These are phyloP conservation scores for Paraphoma chrysanthemicola DNA, from an alignment of 2,329 filamentous ascomycete species.

Conservation along the genomic window DNA sequence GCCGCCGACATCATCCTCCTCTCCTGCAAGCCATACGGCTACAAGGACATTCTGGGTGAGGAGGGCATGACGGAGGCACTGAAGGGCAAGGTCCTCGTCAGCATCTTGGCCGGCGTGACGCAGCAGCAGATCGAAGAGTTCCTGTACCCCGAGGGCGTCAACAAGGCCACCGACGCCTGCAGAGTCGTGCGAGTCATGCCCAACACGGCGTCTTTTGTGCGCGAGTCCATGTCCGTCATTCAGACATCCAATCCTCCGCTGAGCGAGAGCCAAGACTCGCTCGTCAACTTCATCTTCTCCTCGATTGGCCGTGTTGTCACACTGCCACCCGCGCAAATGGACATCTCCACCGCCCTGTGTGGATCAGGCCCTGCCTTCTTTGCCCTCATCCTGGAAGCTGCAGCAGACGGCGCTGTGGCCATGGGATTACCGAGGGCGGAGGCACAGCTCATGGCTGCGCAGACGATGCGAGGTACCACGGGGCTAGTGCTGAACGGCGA, in stretches of 20 bases:
- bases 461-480: conserved; percentile 78
- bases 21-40: conserved; percentile 81
- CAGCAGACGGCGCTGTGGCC: conserved; percentile 78
- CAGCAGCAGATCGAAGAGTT: conserved; percentile 70
- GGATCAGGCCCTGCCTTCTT: conserved; percentile 80
- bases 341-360: conserved; percentile 75
- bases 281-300: conserved; percentile 80
- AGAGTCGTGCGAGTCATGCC: conserved; percentile 81
- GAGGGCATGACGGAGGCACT: conserved; percentile 76
- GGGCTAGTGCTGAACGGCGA: conserved; percentile 73
- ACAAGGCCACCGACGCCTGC: conserved; percentile 56
- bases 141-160: conserved; percentile 62
- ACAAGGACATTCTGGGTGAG: conserved; percentile 70
- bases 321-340: conserved; percentile 72
- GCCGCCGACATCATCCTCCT: conserved; percentile 77
- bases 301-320: conserved; percentile 74
- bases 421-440: conserved; percentile 78
- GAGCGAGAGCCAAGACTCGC: conserved; percentile 57
- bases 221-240: conserved; percentile 83
- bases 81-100: conserved; percentile 80
- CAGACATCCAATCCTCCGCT: conserved; percentile 67
- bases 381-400: conserved; percentile 75
- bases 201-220: conserved; percentile 80
- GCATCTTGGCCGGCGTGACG: conserved; percentile 79
- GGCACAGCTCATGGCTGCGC: conserved; percentile 78